Base-by-base conservation (phyloP, 2,329 filamentous ascomycete species). In the Aspergillus awamori region DNA sequence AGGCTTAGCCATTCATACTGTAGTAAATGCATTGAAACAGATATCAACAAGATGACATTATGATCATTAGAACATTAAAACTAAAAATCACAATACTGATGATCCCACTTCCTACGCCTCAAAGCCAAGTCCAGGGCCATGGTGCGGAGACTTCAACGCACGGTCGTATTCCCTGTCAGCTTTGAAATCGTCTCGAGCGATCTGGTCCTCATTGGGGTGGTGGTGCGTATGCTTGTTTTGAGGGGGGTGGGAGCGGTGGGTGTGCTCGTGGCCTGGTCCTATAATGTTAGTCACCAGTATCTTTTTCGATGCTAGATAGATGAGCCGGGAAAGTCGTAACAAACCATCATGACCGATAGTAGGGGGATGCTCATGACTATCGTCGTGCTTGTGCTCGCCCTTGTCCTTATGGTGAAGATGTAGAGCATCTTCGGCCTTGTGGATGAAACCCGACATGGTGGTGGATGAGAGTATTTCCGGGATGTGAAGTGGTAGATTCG, bases 351-450 rank as follows among this genome's bases (percentile, higher is more conserved):
- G 51, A 20, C 28, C n/a, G n/a, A 22, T 7, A 5, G 51, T 20
- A 7, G 28, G 22, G 15, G 48, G 48, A 30, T 22, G 26, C 7
- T 38, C 33, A 36, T 5, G 49, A 6, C 8, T 2, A 4, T 24
- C 5, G n/a, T 11, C 15, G 30, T n/a, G 51, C 17, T 5, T 30
- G 38, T 17, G 26, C 47, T 55, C 52, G n/a, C 20, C 2, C 24
- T 55, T 45, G 5, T 55, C 24, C 15, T 55, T 11, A 11, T 55
- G 38, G 26, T 56, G 53, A 8, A 55, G 13, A n/a, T 56, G 53
- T 1, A 56, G 41, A 15, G 53, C 53, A 26, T 56, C 53, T 47
- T 56, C 53, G 6, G 53, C 53, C 10, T 56, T 56, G 26, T 56
- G 53, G 8, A 56, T 8, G 41, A 56, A 47, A 10, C 26, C 28